These are phyloP conservation scores for Catunica adiposa DNA, from an alignment of 2,329 filamentous ascomycete species.

Conservation along the genomic window DNA sequence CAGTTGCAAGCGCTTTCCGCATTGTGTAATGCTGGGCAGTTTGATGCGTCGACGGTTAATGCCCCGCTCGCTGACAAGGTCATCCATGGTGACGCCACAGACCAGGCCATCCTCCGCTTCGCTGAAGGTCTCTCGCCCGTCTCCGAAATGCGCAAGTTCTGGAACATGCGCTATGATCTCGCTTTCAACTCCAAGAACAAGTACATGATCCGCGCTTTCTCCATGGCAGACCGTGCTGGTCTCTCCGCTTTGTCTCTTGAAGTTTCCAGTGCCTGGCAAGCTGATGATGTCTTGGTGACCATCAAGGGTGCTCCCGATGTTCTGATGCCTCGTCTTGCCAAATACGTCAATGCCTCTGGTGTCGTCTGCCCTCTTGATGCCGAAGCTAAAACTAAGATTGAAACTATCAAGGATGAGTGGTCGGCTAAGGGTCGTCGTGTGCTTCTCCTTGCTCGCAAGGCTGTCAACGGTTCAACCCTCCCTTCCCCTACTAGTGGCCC, in stretches of 20 bases:
- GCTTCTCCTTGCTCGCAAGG: constrained; percentile 76
- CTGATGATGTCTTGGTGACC: constrained; percentile 51
- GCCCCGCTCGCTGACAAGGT: constrained; percentile 54
- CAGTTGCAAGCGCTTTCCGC: constrained; percentile 58
- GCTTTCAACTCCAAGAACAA: constrained; percentile 37
- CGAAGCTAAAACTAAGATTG: constrained; percentile 51
- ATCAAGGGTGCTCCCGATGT: constrained; percentile 97
- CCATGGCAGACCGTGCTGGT: constrained; percentile 51
- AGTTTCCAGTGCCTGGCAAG: constrained; percentile 99
- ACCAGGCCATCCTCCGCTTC: constrained; percentile 77
- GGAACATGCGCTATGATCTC: constrained; percentile 54
- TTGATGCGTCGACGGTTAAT: constrained; percentile 54
- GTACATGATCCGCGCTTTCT: constrained; percentile 50
- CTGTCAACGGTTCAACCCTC: constrained; percentile 54
- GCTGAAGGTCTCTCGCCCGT: constrained; percentile 88
- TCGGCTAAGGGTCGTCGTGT: constrained; percentile 86
- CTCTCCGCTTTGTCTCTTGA: constrained; percentile 89
- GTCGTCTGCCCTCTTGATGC: constrained; percentile 56
- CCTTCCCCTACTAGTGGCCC: constrained; percentile 62
- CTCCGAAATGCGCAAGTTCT: constrained; percentile 36
- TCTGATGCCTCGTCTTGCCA: constrained; percentile 75
- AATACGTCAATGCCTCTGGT: constrained; percentile 60
- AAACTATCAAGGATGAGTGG: constrained; percentile 71
- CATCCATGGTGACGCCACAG: constrained; percentile 85
- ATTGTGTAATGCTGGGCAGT: constrained; percentile 70